Base-by-base conservation (phyloP, 495 filamentous ascomycete genomes). In the Astrothelium subdiscretum region DNA sequence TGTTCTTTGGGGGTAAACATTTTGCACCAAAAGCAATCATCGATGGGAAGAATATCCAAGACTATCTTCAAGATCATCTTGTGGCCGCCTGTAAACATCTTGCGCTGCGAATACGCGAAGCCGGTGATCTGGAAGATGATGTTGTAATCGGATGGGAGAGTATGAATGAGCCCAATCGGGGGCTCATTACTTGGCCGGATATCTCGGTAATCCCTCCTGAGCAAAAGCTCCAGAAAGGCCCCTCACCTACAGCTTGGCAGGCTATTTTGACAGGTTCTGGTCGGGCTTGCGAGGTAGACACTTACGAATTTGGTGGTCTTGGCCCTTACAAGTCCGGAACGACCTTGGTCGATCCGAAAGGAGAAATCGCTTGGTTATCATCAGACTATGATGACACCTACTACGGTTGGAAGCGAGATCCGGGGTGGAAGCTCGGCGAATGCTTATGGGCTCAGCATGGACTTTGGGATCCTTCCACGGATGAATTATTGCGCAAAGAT, bases 391-490 rank as follows among this genome's bases (percentile, higher is more conserved):
- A 96, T 69, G 95, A 97, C 60, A 83, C 82, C 2, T 81, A 84
- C 63, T 98, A 98, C 70, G 91, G 90, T 40, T 98, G 90, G 85
- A 89, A 86, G 66, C 82, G 94, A 65, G 91, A 94, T 69, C 81
- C 88, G 13, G 84, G 77, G 10, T 98, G 94, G 94, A 94, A 87
- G 67, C 74, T 98, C 11, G 95, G 92, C 18, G 85, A 95, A 73
- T 97, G 94, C 70, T 65, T 97, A 31, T 98, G 94, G 94, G 94
- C 95, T 13, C 94, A 97, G 66, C 91, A 97, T 74, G 92, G 91
- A 3, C 84, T 97, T 0, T 98, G 94, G 94, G 91, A 97, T 70
- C 87, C 88, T 8, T 78, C 79, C 0, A 86, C 79, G 6, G 90
- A 96, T 70, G 83, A 81, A 15, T 76, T 98, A 2, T 73, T 95